Evolutionary conservation across 352 stramenopile genomes (phyloP), one percentile per base, ranked within the genome.

Genomic region (Phytopythium sindhum): DNA sequence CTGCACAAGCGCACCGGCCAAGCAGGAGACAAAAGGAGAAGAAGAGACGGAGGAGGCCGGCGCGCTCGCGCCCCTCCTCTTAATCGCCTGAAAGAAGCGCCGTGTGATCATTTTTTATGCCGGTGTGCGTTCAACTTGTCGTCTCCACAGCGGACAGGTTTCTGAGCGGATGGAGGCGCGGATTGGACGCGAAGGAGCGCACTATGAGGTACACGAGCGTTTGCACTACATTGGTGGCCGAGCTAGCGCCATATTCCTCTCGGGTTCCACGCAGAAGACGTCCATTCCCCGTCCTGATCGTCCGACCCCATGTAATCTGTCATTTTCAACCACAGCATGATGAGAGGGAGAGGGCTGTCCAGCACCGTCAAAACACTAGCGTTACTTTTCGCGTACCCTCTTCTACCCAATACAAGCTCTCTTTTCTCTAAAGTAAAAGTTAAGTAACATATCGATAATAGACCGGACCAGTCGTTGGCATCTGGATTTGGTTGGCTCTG

Each of bases 31-130:
- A 12, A 12, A 52, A 5, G 23, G 24, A 55, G 48, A 24, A 4
- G 4, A 26, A 55, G 48, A 24, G 14, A 37, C 26, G 24, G 4
- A 33, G 47, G 45, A 26, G 47, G 14, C 39, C 1, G 35, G 33
- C 33, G 9, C n/a, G 31, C 9, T 37, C 33, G 10, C 33, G 7
- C 0, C 19, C 11, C 11, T n/a, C 47, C 47, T 37, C 8, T 12
- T 55, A 55, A 55, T 55, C 48, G 26, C 48, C 48, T 37, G 26
- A 39, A 54, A 55, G 26, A 55, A 35, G 48, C 48, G 26, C 48
- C 26, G 48, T 23, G 48, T 55, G 48, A 35, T 37, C 48, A 37
- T 55, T 21, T 55, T 35, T 55, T 15, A 24, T 24, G 48, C 48
- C 28, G 24, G 19, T 29, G 44, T 0, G 47, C 26, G 14, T 17